Percentiles rank a stretch among this genome's conserved stretches.
Evolutionary conservation across 805 yeast genomes (phyloP).

Genomic region (Saccharomycopsis sp.): DNA sequence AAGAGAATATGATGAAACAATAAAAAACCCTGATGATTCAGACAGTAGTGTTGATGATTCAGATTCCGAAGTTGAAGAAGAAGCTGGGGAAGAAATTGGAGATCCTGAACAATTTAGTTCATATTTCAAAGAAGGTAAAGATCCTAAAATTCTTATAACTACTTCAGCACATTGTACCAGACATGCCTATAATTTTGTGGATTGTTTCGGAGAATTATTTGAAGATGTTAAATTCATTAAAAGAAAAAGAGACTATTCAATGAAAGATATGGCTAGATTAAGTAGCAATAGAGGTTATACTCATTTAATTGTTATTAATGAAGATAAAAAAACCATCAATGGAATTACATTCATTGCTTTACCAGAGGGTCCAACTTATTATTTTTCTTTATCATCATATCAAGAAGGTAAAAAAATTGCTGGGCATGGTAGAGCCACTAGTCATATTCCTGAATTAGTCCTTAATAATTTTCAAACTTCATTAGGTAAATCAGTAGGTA

Average conservation of each 20-base stretch:
- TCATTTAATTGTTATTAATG: slow-evolving; percentile 81
- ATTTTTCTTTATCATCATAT: slow-evolving; percentile 74
- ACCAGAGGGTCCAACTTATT: slow-evolving; percentile 93
- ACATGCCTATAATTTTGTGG: slow-evolving; percentile 84
- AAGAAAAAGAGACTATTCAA: slow-evolving; percentile 71
- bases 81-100: slow-evolving; percentile 26
- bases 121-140: slow-evolving; percentile 42
- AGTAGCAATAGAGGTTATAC: slow-evolving; percentile 81
- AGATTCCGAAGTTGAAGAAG: slow-evolving; percentile 6
- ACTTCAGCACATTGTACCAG: slow-evolving; percentile 82
- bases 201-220: slow-evolving; percentile 68
- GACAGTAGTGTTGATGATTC: slow-evolving; percentile 21
- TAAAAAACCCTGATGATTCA: slow-evolving; percentile 27
- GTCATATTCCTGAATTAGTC: slow-evolving; percentile 84
- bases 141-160: slow-evolving; percentile 84
- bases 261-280: slow-evolving; percentile 78
- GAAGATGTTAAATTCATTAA: slow-evolving; percentile 84
- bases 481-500: slow-evolving; percentile 87
- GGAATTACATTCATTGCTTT: slow-evolving; percentile 90
- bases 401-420: slow-evolving; percentile 62
- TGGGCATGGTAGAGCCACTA: slow-evolving; percentile 89
- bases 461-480: slow-evolving; percentile 89
- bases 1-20: slow-evolving; percentile 82
- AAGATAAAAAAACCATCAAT: slow-evolving; percentile 68
- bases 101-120: slow-evolving; percentile 36